These are phyloP conservation scores for Malassezia brasiliensis DNA, from an alignment of 1,284 basidiomycete species.

Conservation along the genomic window DNA sequence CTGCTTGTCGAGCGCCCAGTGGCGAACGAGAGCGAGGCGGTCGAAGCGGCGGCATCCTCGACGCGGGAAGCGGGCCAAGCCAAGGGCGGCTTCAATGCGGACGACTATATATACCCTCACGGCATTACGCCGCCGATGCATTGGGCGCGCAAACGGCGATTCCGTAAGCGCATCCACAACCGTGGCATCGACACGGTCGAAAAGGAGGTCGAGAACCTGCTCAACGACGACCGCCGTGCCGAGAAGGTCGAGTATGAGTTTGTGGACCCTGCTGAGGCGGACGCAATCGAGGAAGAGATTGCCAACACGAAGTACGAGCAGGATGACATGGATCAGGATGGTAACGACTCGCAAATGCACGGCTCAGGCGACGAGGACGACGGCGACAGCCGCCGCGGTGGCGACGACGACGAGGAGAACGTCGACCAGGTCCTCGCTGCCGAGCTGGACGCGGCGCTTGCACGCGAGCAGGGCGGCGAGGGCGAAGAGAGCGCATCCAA, in stretches of 20 bases:
- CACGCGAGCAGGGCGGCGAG: conserved; percentile 52
- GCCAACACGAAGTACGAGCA: conserved; percentile 5
- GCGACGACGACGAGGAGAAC: conserved; percentile 57
- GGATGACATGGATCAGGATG: conserved; percentile 26
- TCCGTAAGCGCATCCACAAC: conserved; percentile 77
- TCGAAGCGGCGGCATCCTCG: conserved; percentile 61
- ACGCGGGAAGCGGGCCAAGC: conserved; percentile 46
- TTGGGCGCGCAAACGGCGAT: conserved; percentile 81
- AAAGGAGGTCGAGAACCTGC: conserved; percentile 82
- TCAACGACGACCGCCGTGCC: conserved; percentile 76
- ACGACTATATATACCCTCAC: conserved; percentile 95
- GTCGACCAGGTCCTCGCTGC: conserved; percentile 50
- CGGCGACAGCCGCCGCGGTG: conserved; percentile 6
- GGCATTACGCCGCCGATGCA: conserved; percentile 88
- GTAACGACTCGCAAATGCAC: conserved; percentile 45
- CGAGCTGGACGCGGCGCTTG: conserved; percentile 50
- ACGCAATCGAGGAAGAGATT: conserved; percentile 15
- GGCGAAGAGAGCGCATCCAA: conserved; percentile 54
- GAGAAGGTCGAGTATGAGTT: conserved; percentile 55
- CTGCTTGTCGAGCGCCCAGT: conserved; percentile 38
- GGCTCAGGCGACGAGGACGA: conserved; percentile 50
- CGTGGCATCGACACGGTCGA: conserved; percentile 94
- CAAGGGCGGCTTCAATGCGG: conserved; percentile 64
- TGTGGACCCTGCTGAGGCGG: conserved; percentile 24
- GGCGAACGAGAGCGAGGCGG: conserved; percentile 56